Base-by-base conservation (phyloP, 1,284 basidiomycete genomes). In the Cutaneotrichosporon sp. region DNA sequence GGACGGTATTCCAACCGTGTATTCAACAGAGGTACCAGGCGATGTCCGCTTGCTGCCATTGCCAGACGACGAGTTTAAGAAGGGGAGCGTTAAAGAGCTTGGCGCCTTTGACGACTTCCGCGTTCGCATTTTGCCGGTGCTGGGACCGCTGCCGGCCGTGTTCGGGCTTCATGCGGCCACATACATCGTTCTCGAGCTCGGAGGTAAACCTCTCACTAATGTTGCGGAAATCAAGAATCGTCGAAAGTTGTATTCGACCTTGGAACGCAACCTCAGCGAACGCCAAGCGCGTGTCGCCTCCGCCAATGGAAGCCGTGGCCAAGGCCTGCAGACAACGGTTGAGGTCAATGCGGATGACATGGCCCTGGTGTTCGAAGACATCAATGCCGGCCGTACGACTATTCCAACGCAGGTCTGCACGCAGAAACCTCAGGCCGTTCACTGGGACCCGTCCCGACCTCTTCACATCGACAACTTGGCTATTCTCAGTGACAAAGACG, bases 51-150 rank as follows among this genome's bases (percentile, higher is more conserved):
- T 98, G 1, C 81, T 97, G 3, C 96, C 94, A 1, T 79, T 98
- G 0, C 82, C 89, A 1, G 90, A 97, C 56, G 89, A 92, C 57
- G 92, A 97, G 73, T 93, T 92, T 70, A 78, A 86, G 64, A 90
- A 88, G 71, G 96, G 94, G 13, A 79, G 85, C 18, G 86, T 97
- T 5, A 86, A 90, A 65, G 93, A 98, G 74, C 80, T 98, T 3
- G 85, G 88, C 10, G 87, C 87, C 4, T 87, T 97, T 55, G 88
- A 94, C 67, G 90, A 97, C 70, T 98, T 97, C 76, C 80, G 96
- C 34, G 90, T 76, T 8, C 70, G 73, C 12, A 76, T 77, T 37
- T 58, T 77, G 10, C 75, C 74, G 41, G 74, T 76, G 5, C 66
- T 76, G 7, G 69, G 67, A 0, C 87, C 90, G 0, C 72, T 93